Base-by-base conservation (phyloP, 2,329 filamentous ascomycete species). In the Neopestalotiopsis rosae region DNA sequence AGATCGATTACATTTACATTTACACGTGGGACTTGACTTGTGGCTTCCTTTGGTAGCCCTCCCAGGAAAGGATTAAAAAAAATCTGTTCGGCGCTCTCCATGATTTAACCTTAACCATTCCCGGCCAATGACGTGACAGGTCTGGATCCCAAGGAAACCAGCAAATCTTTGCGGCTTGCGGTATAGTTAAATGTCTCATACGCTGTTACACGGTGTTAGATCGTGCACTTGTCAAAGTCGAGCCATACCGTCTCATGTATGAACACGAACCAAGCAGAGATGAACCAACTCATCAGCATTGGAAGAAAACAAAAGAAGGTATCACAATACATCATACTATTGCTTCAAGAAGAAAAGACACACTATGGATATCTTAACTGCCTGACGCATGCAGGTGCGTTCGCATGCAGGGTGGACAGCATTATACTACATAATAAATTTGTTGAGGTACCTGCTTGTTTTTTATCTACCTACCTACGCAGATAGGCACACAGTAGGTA, bases 81-180 rank as follows among this genome's bases (percentile, higher is more conserved):
- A 67, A 67, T 67, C 40, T 67, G n/a, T 40, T 67, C 65, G 65
- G 65, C 57, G 49, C 66, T 67, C 66, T 61, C 66, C 59, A 63
- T 62, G 66, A 62, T 67, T 67, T 67, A 67, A 67, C 66, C 66
- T 67, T 63, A 67, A 67, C 24, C 49, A 12, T 34, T 52, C n/a
- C 17, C 14, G 45, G 28, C 66, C 66, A 67, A 67, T 67, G 57
- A 67, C 28, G 34, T 34, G 17, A 34, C 49, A 24, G 45, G 34
- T 20, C 24, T 28, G 20, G 28, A 28, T 58, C 42, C 30, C 64
- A 20, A 64, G 38, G 28, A 38, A 34, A 34, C n/a, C 20, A 28
- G 34, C 28, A 20, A 45, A 49, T 66, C 30, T 66, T 58, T 57
- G 63, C 49, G 24, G 30, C 30, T 56, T 57, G 63, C 32, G 63